Conservation (phyloP, 768 basidiomycete species). For the Epithele typhae region DNA sequence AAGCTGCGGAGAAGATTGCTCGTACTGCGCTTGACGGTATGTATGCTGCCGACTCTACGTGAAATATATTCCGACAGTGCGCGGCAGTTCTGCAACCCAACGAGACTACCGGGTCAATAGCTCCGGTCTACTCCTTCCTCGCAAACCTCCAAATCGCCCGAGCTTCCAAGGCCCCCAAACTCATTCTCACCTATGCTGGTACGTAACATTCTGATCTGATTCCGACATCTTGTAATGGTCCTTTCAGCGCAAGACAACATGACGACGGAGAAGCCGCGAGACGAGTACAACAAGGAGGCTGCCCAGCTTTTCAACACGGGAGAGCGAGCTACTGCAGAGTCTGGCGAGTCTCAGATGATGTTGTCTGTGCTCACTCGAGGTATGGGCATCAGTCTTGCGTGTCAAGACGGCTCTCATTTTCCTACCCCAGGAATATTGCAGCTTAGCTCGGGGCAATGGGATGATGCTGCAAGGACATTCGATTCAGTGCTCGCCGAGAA, state of each 20-base stretch:
- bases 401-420: neutral
- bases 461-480: conserved; percentile 79
- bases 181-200: conserved; percentile 71
- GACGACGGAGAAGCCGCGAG: conserved; percentile 54
- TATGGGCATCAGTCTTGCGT: conserved; percentile 25
- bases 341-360: conserved; percentile 53
- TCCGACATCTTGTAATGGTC: neutral
- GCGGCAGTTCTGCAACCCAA: conserved; percentile 49
- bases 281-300: conserved; percentile 66
- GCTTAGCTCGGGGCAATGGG: conserved; percentile 73
- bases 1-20: conserved; percentile 75
- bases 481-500: conserved; percentile 73
- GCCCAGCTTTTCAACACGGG: conserved; percentile 60
- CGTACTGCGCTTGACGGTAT: conserved; percentile 61
- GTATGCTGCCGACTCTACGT: conserved; percentile 20
- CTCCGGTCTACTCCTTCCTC: conserved; percentile 75
- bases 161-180: conserved; percentile 81
- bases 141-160: conserved; percentile 82
- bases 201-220: conserved; percentile 27
- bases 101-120: conserved; percentile 44
- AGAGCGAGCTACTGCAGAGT: conserved; percentile 50
- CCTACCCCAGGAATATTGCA: conserved; percentile 82
- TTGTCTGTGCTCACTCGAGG: conserved; percentile 65
- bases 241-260: conserved; percentile 63
- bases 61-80: too few species aligned